Base-by-base conservation (phyloP, 768 basidiomycete species). In the Suillus americanus region DNA sequence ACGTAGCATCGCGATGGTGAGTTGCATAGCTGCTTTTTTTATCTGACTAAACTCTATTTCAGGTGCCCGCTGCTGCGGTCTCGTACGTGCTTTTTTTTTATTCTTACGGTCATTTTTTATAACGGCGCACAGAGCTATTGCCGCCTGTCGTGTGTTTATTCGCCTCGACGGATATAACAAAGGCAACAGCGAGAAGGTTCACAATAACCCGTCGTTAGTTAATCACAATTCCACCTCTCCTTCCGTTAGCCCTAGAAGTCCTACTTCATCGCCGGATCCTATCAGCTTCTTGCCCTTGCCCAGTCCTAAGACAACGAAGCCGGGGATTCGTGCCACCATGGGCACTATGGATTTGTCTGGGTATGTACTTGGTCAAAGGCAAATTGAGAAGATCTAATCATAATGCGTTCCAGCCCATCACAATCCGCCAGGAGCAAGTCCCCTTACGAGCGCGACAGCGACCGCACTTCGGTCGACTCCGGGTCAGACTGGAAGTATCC, bases 71-170 rank as follows among this genome's bases (percentile, higher is more conserved):
- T 43, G 87, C 89, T 20, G 82, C 85, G 5, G 78, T 89, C 64
- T 87, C 88, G 89, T 89, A 76, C 64, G 76, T 61, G n/a, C 20
- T 62, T 51, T 51, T 54, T 54, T 50, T 56, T 10, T 60, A 28
- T 62, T 62, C 25, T 25, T 35, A 38, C 57, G 61, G 25, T 61
- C 33, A 64, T 61, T 40, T 64, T 41, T 41, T 41, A 25, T 57
- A 60, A 51, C 33, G 62, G 33, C 13, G 9, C n/a, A 9, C 63
- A 76, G 74, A 16, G 64, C 85, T 9, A 86, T 88, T 61, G 87
- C 88, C 25, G 86, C 89, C 35, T 88, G 88, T 72, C 84, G 89
- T 51, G 84, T 87, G 35, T 89, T 90, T 53, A 87, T 89, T 72
- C 82, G 87, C 65, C 78, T 91, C 28, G 81, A 85, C 43, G 86